Evolutionary conservation across 1,284 basidiomycete species (phyloP), one percentile per base, ranked within the genome.

Genomic region (Dichomitus squalens): DNA sequence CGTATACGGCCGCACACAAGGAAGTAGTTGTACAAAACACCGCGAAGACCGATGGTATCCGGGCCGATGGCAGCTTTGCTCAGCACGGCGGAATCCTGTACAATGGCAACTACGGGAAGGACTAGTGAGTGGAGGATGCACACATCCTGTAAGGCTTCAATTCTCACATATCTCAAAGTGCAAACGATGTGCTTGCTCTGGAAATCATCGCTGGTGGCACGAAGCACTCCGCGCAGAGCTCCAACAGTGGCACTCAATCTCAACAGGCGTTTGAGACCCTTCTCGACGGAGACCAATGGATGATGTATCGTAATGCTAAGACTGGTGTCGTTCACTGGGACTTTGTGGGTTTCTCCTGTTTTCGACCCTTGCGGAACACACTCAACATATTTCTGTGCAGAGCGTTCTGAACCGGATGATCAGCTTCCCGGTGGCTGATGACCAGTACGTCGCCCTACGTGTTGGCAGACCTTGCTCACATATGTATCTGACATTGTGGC

Each of bases 21-120:
- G 80, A 87, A 62, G 72, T 86, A 4, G 69, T 76, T 3, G 68
- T 86, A 7, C 73, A 80, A 60, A 70, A 78, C 56, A 71, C 64
- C 0, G 57, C 77, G 18, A 74, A 68, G 60, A 77, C 75, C 12
- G 86, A 88, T 66, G 85, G 86, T 0, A 87, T 88, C 54, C 75
- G 82, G 29, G 72, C 78, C 0, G 87, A 90, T 64, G 86, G 86
- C 1, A 80, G 79, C 54, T 88, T 88, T 65, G 78, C 79, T 4
- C 84, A 88, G 70, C 87, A 88, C 64, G 69, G 65, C 7, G 84
- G 84, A 3, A 73, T 87, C 34, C 64, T 87, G 20, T 88, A 88
- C 68, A 86, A 83, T 57, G 87, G 84, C 53, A 85, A 85, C 68
- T 86, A 86, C 58, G 85, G 85, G 41, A 85, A 84, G 66, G 84